Percentiles rank a stretch among this genome's conserved stretches.
phyloP scores from a whole-genome alignment of 495 filamentous ascomycete genomes.

The Tuber brumale region DNA sequence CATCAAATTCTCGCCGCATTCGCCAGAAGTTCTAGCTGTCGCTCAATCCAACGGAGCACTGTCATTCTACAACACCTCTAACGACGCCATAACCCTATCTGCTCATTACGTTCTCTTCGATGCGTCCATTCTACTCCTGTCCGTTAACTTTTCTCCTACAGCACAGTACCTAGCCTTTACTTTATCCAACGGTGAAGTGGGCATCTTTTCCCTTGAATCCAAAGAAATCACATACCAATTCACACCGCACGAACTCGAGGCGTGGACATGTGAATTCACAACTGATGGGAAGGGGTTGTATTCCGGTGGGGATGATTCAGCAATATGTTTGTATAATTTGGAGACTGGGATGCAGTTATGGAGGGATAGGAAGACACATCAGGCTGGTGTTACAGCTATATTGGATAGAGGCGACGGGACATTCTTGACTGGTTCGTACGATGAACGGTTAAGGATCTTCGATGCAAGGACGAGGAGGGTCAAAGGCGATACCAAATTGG shows the following conservation, averaged over 20 bases:
- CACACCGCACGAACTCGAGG: slow-evolving; percentile 51
- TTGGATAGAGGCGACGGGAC: slow-evolving; percentile 57
- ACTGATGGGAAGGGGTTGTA: slow-evolving; percentile 45
- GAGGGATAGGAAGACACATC: slow-evolving; percentile 52
- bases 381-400: slow-evolving; percentile 83
- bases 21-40: slow-evolving; percentile 55
- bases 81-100: slow-evolving; percentile 12
- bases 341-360: slow-evolving; percentile 37
- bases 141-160: slow-evolving; percentile 63
- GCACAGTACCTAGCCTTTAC: slow-evolving; percentile 55
- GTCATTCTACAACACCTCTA: slow-evolving; percentile 52
- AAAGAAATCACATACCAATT: slow-evolving; percentile 14
- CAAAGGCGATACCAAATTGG: slow-evolving; percentile 60
- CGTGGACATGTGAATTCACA: slow-evolving; percentile 61
- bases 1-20: slow-evolving; percentile 65
- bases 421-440: slow-evolving; percentile 84
- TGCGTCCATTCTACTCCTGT: slow-evolving; percentile 57
- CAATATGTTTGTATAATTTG: slow-evolving; percentile 33
- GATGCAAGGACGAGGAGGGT: slow-evolving; percentile 45
- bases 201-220: slow-evolving; percentile 42
- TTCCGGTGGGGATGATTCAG: slow-evolving; percentile 64
- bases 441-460: slow-evolving; percentile 72
- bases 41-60: slow-evolving; percentile 68
- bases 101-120: slow-evolving; percentile 44
- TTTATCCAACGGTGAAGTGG: slow-evolving; percentile 59